Conservation (phyloP, 108 stramenopile species). For the Skeletonema tropicum region DNA sequence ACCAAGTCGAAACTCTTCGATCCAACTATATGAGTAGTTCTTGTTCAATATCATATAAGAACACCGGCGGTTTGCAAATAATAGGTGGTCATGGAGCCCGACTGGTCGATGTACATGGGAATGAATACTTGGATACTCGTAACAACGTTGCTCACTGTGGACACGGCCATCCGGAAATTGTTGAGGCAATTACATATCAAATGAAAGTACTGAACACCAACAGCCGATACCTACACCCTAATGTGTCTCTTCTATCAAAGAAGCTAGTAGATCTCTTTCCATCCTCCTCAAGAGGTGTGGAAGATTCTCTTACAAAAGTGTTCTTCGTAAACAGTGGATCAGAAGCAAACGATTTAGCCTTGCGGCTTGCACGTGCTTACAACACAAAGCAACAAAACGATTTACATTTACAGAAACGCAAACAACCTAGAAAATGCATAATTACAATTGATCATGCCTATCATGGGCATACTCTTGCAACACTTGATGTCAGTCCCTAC, state of each 20-base stretch:
- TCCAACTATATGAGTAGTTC: constrained; percentile 59
- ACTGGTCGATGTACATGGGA: constrained; percentile 70
- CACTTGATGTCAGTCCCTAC: constrained; percentile 91
- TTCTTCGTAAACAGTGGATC: constrained; percentile 95
- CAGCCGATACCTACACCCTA: constrained; percentile 93
- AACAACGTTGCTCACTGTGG: constrained; percentile 95
- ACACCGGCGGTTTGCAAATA: constrained; percentile 67
- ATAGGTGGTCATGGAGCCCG: constrained; percentile 55
- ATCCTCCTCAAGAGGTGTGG: not conserved
- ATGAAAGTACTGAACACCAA: constrained; percentile 84
- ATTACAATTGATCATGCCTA: constrained; percentile 76
- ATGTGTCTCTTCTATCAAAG: constrained; percentile 64
- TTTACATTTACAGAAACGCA: not conserved
- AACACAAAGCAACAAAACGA: constrained; percentile 23
- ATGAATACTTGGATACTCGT: constrained; percentile 81
- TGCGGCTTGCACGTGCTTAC: constrained; percentile 88
- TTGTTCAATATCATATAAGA: constrained; percentile 78
- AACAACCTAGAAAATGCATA: constrained; percentile 44
- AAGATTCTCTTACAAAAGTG: constrained; percentile 64
- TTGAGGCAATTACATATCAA: constrained; percentile 70
- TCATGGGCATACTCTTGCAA: constrained; percentile 91
- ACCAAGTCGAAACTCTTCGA: constrained; percentile 59
- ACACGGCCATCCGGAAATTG: constrained; percentile 78
- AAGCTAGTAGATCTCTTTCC: constrained; percentile 64
- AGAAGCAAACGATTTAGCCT: constrained; percentile 97